Conservation (phyloP, 2,329 filamentous ascomycete species). For the Ophiostoma sp. region DNA sequence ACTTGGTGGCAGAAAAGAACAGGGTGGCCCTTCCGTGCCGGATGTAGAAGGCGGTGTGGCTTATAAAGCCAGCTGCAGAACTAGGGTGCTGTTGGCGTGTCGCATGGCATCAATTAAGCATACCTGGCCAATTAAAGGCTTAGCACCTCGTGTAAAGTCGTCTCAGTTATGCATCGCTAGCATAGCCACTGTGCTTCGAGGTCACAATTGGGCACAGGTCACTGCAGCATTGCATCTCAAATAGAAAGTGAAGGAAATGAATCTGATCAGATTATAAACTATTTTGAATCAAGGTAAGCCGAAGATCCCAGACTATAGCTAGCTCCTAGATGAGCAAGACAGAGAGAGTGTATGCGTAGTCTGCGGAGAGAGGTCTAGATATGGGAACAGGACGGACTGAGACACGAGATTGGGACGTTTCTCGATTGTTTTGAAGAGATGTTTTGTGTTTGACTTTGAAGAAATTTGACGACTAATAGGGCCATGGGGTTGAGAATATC, state of each 20-base stretch:
- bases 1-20: conserved; percentile 19
- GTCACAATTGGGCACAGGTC: not conserved
- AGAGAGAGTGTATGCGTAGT: not conserved
- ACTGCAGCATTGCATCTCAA: not conserved
- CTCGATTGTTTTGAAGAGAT: conserved; percentile 24
- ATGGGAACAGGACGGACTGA: conserved; percentile 10
- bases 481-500: conserved; percentile 32
- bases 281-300: conserved; percentile 15
- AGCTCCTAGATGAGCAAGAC: conserved; percentile 2
- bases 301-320: conserved; percentile 8
- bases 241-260: not conserved
- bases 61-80: not conserved
- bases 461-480: conserved; percentile 29
- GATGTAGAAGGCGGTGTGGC: conserved; percentile 25
- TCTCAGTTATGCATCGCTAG: not conserved
- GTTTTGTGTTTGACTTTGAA: conserved; percentile 29
- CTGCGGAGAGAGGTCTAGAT: conserved; percentile 1
- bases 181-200: not conserved
- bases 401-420: conserved; percentile 28
- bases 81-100: not conserved
- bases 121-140: not conserved
- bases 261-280: conserved; percentile 11
- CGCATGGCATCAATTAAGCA: not conserved
- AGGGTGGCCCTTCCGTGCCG: conserved; percentile 15
- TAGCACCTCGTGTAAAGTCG: not conserved